Evolutionary conservation across 1,139 yeast species (phyloP).

Genomic region (Geotrichum citri-aurantii): DNA sequence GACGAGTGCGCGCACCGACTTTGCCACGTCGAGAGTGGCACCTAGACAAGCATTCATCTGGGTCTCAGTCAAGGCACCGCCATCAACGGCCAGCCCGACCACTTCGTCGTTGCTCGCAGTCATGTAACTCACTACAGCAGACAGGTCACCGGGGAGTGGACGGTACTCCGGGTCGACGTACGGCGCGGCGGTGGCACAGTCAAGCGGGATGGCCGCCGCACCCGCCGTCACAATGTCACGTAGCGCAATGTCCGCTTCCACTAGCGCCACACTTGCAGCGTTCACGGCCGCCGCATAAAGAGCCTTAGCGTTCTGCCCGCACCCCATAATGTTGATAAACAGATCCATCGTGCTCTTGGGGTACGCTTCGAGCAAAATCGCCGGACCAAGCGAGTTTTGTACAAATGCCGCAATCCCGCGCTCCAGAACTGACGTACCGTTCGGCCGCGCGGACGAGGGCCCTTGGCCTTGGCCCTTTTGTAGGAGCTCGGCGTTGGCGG

Average conservation of each 20-base stretch:
- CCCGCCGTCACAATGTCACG: slow-evolving; percentile 76
- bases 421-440: slow-evolving; percentile 41
- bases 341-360: slow-evolving; percentile 88
- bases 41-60: slow-evolving; percentile 19
- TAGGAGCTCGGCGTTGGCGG: slow-evolving; percentile 13
- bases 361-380: slow-evolving; percentile 63
- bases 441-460: slow-evolving; percentile 28
- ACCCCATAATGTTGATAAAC: slow-evolving; percentile 60
- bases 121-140: slow-evolving; percentile 48
- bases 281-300: slow-evolving; percentile 43
- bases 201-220: slow-evolving; percentile 31
- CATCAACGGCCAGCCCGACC: slow-evolving; percentile 48
- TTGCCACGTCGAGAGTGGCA: slow-evolving; percentile 6
- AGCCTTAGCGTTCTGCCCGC: slow-evolving; percentile 39
- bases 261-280: slow-evolving; percentile 65
- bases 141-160: slow-evolving; percentile 30
- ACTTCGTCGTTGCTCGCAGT: slow-evolving; percentile 50
- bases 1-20: slow-evolving; percentile 10
- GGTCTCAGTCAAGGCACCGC: slow-evolving; percentile 22
- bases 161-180: slow-evolving; percentile 22
- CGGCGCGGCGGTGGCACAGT: slow-evolving; percentile 3
- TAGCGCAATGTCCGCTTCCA: slow-evolving; percentile 78
- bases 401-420: slow-evolving; percentile 51
- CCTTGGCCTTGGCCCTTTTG: slow-evolving; percentile 18
- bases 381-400: slow-evolving; percentile 53